Evolutionary conservation across 2,329 filamentous ascomycete genomes (phyloP).

Genomic region (Basipetospora chlamydospora): DNA sequence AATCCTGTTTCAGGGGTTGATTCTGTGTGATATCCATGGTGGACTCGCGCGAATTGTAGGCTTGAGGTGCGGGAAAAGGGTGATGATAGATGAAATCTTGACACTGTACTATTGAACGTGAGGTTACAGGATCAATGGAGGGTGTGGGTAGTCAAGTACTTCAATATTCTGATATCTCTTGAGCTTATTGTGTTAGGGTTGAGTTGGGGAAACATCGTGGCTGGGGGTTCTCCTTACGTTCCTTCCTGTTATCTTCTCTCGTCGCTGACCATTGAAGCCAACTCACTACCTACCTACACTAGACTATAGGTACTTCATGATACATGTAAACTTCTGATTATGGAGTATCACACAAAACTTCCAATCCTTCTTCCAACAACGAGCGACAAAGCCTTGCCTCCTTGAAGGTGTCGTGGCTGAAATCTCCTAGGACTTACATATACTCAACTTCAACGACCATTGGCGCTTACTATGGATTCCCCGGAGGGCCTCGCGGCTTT

Average conservation of each 20-base stretch:
- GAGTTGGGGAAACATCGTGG: background rate
- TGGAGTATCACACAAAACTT: too few relatives aligned
- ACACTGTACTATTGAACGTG: background rate
- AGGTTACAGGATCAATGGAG: background rate
- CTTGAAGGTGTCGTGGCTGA: too few relatives aligned
- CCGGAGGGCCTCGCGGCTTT: too few relatives aligned
- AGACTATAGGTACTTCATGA: too few relatives aligned
- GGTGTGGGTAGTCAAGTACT: background rate
- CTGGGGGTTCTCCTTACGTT: background rate
- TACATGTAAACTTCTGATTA: too few relatives aligned
- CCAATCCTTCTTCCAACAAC: too few relatives aligned
- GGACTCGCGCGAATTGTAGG: background rate
- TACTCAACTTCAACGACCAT: too few relatives aligned
- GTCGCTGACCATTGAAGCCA: background rate
- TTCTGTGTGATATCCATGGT: background rate
- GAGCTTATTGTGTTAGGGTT: background rate
- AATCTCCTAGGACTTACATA: too few relatives aligned
- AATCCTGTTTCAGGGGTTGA: background rate
- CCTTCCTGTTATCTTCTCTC: background rate
- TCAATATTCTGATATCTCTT: background rate
- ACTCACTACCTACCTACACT: too few relatives aligned
- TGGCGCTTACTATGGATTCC: too few relatives aligned
- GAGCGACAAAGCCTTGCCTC: too few relatives aligned
- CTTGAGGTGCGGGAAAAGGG: background rate
- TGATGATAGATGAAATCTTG: background rate